Percentiles rank a stretch among this genome's conserved stretches.
Evolutionary conservation across 805 yeast species (phyloP).

Genomic region (Metschnikowia lachancei): DNA sequence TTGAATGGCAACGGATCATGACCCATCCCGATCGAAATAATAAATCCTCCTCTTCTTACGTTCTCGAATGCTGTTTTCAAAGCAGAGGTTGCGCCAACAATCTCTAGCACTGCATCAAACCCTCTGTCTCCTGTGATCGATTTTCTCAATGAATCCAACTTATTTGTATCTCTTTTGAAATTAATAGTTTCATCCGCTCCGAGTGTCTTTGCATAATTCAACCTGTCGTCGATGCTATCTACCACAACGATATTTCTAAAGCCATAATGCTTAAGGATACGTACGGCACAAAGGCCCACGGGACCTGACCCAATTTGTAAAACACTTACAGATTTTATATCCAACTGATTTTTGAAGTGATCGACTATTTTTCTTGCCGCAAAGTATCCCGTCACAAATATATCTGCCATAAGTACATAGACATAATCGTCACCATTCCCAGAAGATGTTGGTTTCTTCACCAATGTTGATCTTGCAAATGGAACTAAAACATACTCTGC

Average conservation of each 20-base stretch:
- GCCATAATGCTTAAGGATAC: slow-evolving; percentile 44
- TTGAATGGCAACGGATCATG: slow-evolving; percentile 55
- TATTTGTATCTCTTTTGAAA: slow-evolving; percentile 35
- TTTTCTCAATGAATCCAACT: slow-evolving; percentile 27
- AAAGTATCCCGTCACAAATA: slow-evolving; percentile 61
- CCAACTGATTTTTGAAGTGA: slow-evolving; percentile 14
- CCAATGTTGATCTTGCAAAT: slow-evolving; percentile 49
- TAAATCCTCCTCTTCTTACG: slow-evolving; percentile 57
- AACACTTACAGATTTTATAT: slow-evolving; percentile 33
- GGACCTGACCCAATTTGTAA: slow-evolving; percentile 62
- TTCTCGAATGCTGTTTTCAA: slow-evolving; percentile 49
- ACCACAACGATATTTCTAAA: slow-evolving; percentile 45
- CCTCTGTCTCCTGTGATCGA: slow-evolving; percentile 47
- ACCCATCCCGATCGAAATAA: slow-evolving; percentile 59
- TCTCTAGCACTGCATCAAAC: slow-evolving; percentile 60
- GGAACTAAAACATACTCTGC: slow-evolving; percentile 64
- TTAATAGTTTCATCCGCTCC: slow-evolving; percentile 52
- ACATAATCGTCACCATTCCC: slow-evolving; percentile 34
- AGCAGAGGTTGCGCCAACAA: slow-evolving; percentile 56
- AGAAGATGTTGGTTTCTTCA: slow-evolving; percentile 36
- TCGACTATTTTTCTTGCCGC: slow-evolving; percentile 52
- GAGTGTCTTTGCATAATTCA: slow-evolving; percentile 41
- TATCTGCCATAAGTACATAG: slow-evolving; percentile 59
- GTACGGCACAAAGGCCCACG: slow-evolving; percentile 53
- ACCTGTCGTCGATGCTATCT: slow-evolving; percentile 48